Base-by-base conservation (phyloP, 192 early-diverging fungal genomes). In the Backusella circina region DNA sequence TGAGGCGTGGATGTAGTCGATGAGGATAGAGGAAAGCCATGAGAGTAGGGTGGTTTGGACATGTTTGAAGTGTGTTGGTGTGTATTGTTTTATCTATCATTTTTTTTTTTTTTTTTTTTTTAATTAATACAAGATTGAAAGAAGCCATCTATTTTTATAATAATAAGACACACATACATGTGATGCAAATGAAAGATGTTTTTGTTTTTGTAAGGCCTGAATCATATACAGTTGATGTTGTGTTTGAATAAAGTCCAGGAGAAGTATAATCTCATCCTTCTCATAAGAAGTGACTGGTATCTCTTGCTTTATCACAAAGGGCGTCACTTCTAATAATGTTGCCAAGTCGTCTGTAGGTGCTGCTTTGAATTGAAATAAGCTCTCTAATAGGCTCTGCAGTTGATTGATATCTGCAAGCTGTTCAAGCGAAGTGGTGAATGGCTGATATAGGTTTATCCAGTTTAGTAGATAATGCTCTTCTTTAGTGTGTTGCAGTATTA, bases 1-100 rank as follows among this genome's bases (percentile, higher is more conserved):
- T 2, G 72, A 73, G n/a, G 72, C 72, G 61, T 73, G 31, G 15
- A 65, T 30, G 23, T 73, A 73, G n/a, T 73, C 57, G 38, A 26
- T 10, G 26, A 73, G 28, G 9, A 73, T 73, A 7, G 2, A 50
- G 3, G 18, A 26, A 2, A 57, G 21, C 72, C 72, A 73, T 65
- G 54, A 39, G 41, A 64, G 30, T 23, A 68, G 10, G 0, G 36
- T 36, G 6, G 13, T 38, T 68, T 68, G 32, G 18, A 68, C n/a
- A 68, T 68, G 33, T 3, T 68, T 5, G 23, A 68, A 68, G 10
- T 35, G 32, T 21, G 32, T 21, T n/a, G 67, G 36, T 68, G 21
- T 68, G 33, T 38, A 36, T 23, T 68, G 67, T 26, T 33, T 33
- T 13, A 35, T 68, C 67, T 67, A 67, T 23, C 12, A 38, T 21